Evolutionary conservation across 2,329 filamentous ascomycete species (phyloP), one percentile per base, ranked within the genome.

Genomic region (Colletotrichum neosansevieriae): DNA sequence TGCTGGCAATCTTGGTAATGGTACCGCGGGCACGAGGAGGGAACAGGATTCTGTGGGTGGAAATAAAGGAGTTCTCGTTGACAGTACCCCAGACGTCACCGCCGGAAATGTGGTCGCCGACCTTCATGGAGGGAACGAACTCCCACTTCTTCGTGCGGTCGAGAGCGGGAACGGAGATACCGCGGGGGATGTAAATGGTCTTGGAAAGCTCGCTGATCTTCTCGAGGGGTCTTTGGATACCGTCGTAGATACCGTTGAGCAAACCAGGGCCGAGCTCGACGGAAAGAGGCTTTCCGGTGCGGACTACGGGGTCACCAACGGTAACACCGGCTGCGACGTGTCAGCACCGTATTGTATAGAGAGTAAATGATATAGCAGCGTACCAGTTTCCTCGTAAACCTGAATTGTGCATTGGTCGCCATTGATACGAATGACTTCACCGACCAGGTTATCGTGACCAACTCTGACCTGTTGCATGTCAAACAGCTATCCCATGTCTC

Each of bases 181-280:
- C 96, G 75, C 96, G 93, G 76, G 96, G 96, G 72, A 99, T 99
- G 82, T 99, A 99, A 81, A 99, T 99, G 81, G 93, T 94, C 77
- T 94, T 85, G 59, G 94, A 90, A 56, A 88, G 82, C 45, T 91
- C 84, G 74, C 93, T 86, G 76, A 99, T 99, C 73, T 89, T 90
- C 82, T 91, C 91, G 75, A 99, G 90, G 58, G 96, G 96, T 78
- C 96, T 91, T 82, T 99, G 96, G 76, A 99, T 99, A 84, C 96
- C 96, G 80, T 99, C 96, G 86, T 98, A 99, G 81, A 99, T 99
- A 74, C 96, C 98, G 84, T 98, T 95, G 88, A 99, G 94, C 80
- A 99, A 86, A 79, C 96, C 96, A 72, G 96, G 96, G 58, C 96
- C 96, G 54, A 99, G 91, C 82, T 99, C 96, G 82, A 99, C 96